Base-by-base conservation (phyloP, 331 rosid species). In the Quercus tomentella region DNA sequence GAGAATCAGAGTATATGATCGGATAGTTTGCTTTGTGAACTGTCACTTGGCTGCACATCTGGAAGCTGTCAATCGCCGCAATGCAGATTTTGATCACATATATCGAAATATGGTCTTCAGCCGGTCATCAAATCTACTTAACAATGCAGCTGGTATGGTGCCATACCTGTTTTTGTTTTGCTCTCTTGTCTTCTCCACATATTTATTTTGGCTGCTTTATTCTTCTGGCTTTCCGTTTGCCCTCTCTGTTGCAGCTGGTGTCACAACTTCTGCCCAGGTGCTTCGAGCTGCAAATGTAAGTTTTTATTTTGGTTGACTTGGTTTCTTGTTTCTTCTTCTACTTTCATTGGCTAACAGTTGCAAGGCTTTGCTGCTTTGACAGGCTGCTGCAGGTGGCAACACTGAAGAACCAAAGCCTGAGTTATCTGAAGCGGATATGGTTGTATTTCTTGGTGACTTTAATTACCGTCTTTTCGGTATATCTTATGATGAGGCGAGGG, bases 31-130 rank as follows among this genome's bases (percentile, higher is more conserved):
- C 91, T 96, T 96, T 88, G 99, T 96, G 80, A 96, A 96, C 90
- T 96, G 99, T 86, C 99, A 96, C 88, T 89, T 96, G 92, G 99
- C 98, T 33, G 99, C 99, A 77, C 99, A 96, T 83, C 84, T 96
- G 89, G 99, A 96, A 88, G 99, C 98, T 49, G 91, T 96, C 58
- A 96, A 88, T 84, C 92, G 99, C 70, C 92, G 99, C 7, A 96
- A 96, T 84, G 98, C 99, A 81, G 99, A 93, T 84, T 93, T 96
- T 75, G 97, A 93, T 83, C 98, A 96, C 91, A 96, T 96, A 75
- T 96, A 79, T 84, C 91, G 97, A 79, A 96, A 92, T 82, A 89
- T 93, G 99, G 92, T 80, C 79, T 96, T 96, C 89, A 93, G 86
- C 81, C 89, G 98, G 75, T 89, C 99, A 60, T 89, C 98, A 78